phyloP scores from a whole-genome alignment of 768 basidiomycete genomes.

The Astraeus odoratus region DNA sequence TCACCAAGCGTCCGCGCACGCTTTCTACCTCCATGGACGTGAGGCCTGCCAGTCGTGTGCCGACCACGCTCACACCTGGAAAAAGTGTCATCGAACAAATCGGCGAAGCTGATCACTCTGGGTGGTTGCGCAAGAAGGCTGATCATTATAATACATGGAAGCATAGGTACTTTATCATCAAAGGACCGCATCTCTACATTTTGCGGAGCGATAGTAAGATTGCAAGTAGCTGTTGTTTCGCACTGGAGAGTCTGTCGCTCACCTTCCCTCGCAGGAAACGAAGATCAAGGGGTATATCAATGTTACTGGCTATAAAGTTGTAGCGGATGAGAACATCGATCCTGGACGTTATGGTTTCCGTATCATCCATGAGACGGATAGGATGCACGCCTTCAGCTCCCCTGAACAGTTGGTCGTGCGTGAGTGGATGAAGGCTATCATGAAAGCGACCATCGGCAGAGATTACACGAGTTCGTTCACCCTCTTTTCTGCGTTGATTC shows the following conservation, averaged over 20 bases:
- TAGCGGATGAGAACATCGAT: conserved; percentile 86
- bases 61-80: conserved; percentile 46
- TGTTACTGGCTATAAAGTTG: conserved; percentile 84
- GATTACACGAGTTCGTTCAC: conserved; percentile 77
- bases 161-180: conserved; percentile 82
- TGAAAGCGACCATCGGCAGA: conserved; percentile 95
- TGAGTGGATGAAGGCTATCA: conserved; percentile 99
- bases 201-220: conserved; percentile 66
- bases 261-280: conserved; percentile 53
- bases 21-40: conserved; percentile 17
- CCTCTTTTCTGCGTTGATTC: not conserved
- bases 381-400: conserved; percentile 86
- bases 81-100: conserved; percentile 84
- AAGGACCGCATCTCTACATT: conserved; percentile 87
- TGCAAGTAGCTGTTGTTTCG: conserved; percentile 7
- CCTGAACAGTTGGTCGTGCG: conserved; percentile 79
- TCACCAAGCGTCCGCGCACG: conserved; percentile 50
- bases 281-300: conserved; percentile 97
- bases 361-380: conserved; percentile 83
- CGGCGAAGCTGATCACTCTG: conserved; percentile 80
- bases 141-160: conserved; percentile 95
- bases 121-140: conserved; percentile 95
- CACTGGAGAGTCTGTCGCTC: not conserved
- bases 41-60: conserved; percentile 15
- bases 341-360: conserved; percentile 94